phyloP scores from a whole-genome alignment of 306 rosid genomes.

The Boehmeria nivea region DNA sequence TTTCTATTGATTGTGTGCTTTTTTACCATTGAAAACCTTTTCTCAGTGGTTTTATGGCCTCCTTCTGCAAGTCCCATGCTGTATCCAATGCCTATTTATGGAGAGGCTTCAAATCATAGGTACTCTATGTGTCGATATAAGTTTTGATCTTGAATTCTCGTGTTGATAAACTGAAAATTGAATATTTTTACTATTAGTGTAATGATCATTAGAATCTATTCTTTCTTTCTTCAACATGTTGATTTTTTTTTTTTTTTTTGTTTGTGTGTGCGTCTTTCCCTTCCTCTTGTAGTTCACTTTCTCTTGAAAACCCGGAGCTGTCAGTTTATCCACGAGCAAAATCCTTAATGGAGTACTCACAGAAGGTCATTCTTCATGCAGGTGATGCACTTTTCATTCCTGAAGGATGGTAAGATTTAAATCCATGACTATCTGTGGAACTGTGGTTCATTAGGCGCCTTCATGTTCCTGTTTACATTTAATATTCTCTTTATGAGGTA shows the following conservation, averaged over 20 bases:
- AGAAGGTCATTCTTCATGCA: conserved; percentile 66
- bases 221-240: not conserved
- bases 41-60: conserved; percentile 86
- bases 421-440: not conserved
- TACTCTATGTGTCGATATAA: conserved; percentile 23
- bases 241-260: conserved; percentile 5
- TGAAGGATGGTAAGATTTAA: conserved; percentile 81
- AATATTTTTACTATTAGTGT: not conserved
- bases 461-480: not conserved
- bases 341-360: conserved; percentile 48
- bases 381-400: conserved; percentile 97
- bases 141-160: conserved; percentile 5
- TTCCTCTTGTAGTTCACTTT: conserved; percentile 55
- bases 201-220: conserved; percentile 6
- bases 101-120: conserved; percentile 99
- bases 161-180: conserved; percentile 2
- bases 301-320: conserved; percentile 69
- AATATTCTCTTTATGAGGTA: too few species aligned
- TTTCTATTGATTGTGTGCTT: not conserved
- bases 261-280: too few species aligned
- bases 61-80: conserved; percentile 79
- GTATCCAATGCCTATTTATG: conserved; percentile 82
- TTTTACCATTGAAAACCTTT: conserved; percentile 14
- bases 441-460: conserved; percentile 13
- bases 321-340: conserved; percentile 76